Conservation (phyloP, 257 asterid species). For the Henckelia pumila region DNA sequence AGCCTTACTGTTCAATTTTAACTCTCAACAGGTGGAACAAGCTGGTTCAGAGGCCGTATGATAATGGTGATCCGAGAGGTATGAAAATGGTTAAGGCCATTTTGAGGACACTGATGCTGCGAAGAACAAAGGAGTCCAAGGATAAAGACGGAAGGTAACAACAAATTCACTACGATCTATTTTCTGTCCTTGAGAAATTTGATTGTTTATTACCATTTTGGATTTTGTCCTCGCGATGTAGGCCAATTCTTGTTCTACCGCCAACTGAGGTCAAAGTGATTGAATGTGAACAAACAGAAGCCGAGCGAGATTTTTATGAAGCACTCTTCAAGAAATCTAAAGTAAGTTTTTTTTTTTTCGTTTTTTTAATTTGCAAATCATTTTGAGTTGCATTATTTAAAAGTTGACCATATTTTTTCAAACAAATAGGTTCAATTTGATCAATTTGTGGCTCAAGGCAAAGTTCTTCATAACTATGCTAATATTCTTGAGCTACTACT, state of each 20-base stretch:
- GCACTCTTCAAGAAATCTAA: slow-evolving; percentile 85
- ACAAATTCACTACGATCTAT: slow-evolving; percentile 1
- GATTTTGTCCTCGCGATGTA: slow-evolving; percentile 22
- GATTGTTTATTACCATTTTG: neutral
- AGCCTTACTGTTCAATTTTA: neutral
- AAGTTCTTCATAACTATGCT: slow-evolving; percentile 80
- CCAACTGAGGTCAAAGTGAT: slow-evolving; percentile 71
- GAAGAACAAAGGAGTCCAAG: slow-evolving; percentile 84
- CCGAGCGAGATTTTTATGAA: slow-evolving; percentile 67
- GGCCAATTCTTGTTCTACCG: slow-evolving; percentile 85
- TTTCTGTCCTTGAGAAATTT: neutral
- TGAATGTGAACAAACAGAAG: slow-evolving; percentile 68
- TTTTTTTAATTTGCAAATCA: neutral
- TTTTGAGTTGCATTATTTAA: neutral
- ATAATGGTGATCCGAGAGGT: slow-evolving; percentile 70
- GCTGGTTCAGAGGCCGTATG: slow-evolving; percentile 76
- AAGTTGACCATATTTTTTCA: slow-evolving; percentile 12
- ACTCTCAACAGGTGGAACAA: slow-evolving; percentile 68
- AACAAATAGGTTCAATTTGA: slow-evolving; percentile 67
- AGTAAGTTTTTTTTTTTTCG: slow-evolving; percentile 36
- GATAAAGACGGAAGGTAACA: slow-evolving; percentile 77
- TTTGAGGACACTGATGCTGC: slow-evolving; percentile 71
- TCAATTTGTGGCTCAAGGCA: slow-evolving; percentile 86
- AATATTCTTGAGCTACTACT: slow-evolving; percentile 81
- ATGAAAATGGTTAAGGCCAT: slow-evolving; percentile 72